Conservation (phyloP, 345 rosid genomes). For the Populus davidiana region DNA sequence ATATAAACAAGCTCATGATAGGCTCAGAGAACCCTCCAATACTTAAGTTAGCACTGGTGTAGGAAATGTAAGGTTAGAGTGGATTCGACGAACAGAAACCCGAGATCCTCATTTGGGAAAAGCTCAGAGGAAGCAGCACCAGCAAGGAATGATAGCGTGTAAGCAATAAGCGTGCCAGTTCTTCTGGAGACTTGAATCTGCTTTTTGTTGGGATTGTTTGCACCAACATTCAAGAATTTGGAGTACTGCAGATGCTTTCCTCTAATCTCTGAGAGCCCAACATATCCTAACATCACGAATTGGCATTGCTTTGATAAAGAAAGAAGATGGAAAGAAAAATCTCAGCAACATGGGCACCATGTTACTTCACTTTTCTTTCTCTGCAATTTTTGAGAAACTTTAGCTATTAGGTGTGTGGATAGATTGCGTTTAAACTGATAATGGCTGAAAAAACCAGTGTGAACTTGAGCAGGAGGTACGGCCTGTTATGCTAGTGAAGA, state of each 20-base stretch:
- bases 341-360: conserved; percentile 3
- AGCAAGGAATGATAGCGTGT: conserved; percentile 55
- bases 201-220: background rate
- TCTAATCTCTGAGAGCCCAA: conserved; percentile 39
- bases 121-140: conserved; percentile 44
- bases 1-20: too few relatives aligned
- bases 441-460: background rate
- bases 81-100: conserved; percentile 48
- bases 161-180: conserved; percentile 52
- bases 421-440: background rate
- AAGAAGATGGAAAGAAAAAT: conserved; percentile 36
- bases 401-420: background rate
- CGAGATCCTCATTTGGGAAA: conserved; percentile 37
- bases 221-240: conserved; percentile 37
- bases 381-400: background rate
- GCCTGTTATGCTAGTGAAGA: background rate
- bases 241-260: conserved; percentile 56
- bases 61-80: conserved; percentile 48
- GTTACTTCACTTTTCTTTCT: background rate
- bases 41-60: too few relatives aligned
- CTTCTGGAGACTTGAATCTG: conserved; percentile 36
- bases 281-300: conserved; percentile 26
- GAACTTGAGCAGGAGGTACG: background rate
- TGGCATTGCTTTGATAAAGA: conserved; percentile 35
- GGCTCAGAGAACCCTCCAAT: too few relatives aligned